phyloP scores from a whole-genome alignment of 1,139 yeast genomes.

The Yamadazyma spencermartinsiae region DNA sequence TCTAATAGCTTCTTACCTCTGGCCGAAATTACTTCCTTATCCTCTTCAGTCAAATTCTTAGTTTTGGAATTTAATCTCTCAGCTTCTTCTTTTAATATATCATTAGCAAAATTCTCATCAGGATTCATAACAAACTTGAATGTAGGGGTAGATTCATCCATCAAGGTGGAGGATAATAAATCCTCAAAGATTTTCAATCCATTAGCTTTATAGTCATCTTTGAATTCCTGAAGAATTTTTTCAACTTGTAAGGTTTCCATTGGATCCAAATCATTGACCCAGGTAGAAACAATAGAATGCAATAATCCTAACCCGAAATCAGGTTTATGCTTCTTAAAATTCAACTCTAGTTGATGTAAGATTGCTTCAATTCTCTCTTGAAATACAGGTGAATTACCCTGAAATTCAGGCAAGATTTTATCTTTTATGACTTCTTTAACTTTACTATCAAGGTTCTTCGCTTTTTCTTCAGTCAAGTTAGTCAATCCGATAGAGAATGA shows the following conservation, averaged over 20 bases:
- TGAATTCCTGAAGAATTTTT: conserved; percentile 56
- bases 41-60: conserved; percentile 50
- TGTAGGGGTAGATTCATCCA: conserved; percentile 46
- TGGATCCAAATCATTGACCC: conserved; percentile 80
- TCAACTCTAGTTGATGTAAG: conserved; percentile 81
- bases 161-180: conserved; percentile 53
- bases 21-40: conserved; percentile 55
- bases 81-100: conserved; percentile 56
- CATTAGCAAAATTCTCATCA: conserved; percentile 49
- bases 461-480: conserved; percentile 59
- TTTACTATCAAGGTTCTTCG: conserved; percentile 44
- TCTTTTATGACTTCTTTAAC: conserved; percentile 42
- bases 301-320: conserved; percentile 85
- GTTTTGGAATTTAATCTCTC: conserved; percentile 48
- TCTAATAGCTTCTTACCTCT: conserved; percentile 61
- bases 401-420: conserved; percentile 42
- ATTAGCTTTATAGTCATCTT: conserved; percentile 50
- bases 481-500: conserved; percentile 85
- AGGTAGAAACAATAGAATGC: conserved; percentile 73
- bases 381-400: conserved; percentile 48
- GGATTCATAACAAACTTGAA: conserved; percentile 83
- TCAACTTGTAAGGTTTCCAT: conserved; percentile 68
- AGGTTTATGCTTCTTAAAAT: conserved; percentile 83
- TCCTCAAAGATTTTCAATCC: conserved; percentile 63
- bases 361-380: conserved; percentile 75